Conservation (phyloP, 2,329 filamentous ascomycete genomes). For the Penicillium decumbens region DNA sequence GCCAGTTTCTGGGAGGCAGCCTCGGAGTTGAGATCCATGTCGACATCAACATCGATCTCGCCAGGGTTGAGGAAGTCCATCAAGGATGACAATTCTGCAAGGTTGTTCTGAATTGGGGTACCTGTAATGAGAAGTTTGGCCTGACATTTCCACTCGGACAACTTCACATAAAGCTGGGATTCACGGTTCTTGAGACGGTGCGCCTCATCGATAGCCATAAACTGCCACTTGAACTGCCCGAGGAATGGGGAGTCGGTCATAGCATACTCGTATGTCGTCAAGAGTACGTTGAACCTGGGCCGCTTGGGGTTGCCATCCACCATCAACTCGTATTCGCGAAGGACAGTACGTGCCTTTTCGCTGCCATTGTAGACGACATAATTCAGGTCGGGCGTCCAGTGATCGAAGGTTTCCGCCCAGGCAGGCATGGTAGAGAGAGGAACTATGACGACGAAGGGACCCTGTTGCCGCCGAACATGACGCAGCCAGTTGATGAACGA, state of each 20-base stretch:
- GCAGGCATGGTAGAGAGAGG: conserved; percentile 95
- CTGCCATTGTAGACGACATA: conserved; percentile 96
- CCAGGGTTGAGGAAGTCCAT: conserved; percentile 98
- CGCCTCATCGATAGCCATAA: conserved; percentile 91
- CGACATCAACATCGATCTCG: conserved; percentile 81
- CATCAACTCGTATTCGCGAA: conserved; percentile 84
- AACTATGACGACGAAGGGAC: conserved; percentile 94
- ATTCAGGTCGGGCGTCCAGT: conserved; percentile 93
- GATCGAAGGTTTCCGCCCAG: conserved; percentile 96
- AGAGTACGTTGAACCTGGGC: conserved; percentile 93
- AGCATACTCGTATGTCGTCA: conserved; percentile 97
- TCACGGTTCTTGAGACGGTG: conserved; percentile 95
- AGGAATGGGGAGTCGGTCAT: conserved; percentile 79
- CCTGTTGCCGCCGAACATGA: conserved; percentile 82
- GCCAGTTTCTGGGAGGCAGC: conserved; percentile 83
- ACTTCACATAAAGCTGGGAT: conserved; percentile 81
- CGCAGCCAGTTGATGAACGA: conserved; percentile 96
- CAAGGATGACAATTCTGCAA: conserved; percentile 84
- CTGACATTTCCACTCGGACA: conserved; percentile 80
- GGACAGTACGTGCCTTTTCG: conserved; percentile 76
- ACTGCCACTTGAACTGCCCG: conserved; percentile 93
- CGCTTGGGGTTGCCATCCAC: conserved; percentile 80
- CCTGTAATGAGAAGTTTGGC: conserved; percentile 91
- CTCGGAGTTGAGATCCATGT: conserved; percentile 76
- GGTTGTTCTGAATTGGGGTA: conserved; percentile 94